These are phyloP conservation scores for Fusarium domesticum DNA, from an alignment of 2,329 filamentous ascomycete genomes.

Conservation along the genomic window DNA sequence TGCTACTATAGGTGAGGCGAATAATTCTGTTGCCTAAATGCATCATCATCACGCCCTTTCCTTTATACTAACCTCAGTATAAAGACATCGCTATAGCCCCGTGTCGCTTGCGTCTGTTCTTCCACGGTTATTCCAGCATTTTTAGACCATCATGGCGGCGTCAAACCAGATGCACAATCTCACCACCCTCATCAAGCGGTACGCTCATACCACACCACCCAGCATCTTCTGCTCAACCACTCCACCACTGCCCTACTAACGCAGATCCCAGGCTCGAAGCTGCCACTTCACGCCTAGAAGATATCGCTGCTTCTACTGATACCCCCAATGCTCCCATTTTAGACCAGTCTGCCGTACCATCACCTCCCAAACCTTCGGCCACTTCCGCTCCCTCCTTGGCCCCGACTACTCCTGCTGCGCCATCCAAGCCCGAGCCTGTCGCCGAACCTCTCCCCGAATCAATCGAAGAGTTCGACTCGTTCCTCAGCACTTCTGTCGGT, in stretches of 20 bases:
- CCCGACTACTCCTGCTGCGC: constrained; percentile 35
- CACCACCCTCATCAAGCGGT: constrained; percentile 98
- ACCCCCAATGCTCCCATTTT: constrained; percentile 50
- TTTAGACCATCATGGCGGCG: constrained; percentile 58
- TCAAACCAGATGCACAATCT: constrained; percentile 91
- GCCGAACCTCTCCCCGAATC: constrained; percentile 65
- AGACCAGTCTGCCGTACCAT: constrained; percentile 36
- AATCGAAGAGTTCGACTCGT: constrained; percentile 83
- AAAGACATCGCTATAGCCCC: neutral
- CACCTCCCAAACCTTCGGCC: constrained; percentile 31
- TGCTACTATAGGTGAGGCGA: too few species aligned
- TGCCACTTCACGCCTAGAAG: constrained; percentile 91
- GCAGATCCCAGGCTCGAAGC: constrained; percentile 77
- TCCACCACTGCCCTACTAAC: constrained; percentile 41
- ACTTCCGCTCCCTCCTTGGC: constrained; percentile 34
- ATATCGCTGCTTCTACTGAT: constrained; percentile 80
- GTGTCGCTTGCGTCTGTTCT: neutral
- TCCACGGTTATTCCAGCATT: neutral
- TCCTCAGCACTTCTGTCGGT: constrained; percentile 71
- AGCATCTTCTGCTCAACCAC: neutral
- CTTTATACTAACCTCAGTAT: neutral
- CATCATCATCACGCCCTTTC: too few species aligned
- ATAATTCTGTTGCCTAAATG: too few species aligned
- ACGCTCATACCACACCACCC: constrained; percentile 24
- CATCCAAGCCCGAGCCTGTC: constrained; percentile 38